Evolutionary conservation across 2,329 filamentous ascomycete genomes (phyloP), one percentile per base, ranked within the genome.

Genomic region (Fusarium lateritium): DNA sequence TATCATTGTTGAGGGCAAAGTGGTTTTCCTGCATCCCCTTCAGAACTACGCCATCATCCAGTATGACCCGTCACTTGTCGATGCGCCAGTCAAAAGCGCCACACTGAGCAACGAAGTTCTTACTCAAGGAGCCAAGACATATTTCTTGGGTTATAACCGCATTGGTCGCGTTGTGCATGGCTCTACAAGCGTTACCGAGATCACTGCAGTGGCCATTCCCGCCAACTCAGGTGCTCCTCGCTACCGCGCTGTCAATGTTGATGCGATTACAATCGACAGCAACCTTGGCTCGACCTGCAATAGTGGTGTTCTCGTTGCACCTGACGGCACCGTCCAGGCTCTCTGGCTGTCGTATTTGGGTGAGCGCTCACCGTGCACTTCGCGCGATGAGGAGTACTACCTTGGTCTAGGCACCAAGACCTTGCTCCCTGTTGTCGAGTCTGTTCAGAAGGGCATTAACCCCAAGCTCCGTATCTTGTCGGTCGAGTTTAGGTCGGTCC

Each of bases 121-220:
- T 77, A 94, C 94, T 52, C 96, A 98, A 82, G 96, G 96, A 36
- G 93, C 94, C 49, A 92, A 95, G 59, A 98, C 94, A 0, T 94
- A 97, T 71, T 99, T 99, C 80, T 92, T 99, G 67, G 97, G 96
- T n/a, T 97, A 97, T 83, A 99, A 99, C 77, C 91, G 97, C 71
- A 98, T 98, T 70, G 91, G 95, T 65, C 90, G 95, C 36, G 93
- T 98, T 40, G 95, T 98, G 6, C 93, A 98, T 72, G 93, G 94
- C 7, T 94, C 97, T 73, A 98, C 96, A 0, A 94, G 92, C 0
- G 94, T 99, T 15, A 99, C 97, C 1, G 96, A 99, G 78, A 97
- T 99, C 75, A 98, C 95, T 13, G 96, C 96, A 3, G 96, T 98
- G 5, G 94, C 94, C 1, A 98, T 99, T 65, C 97, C 96, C 1